Percentiles rank a stretch among this genome's conserved stretches.
Conservation (phyloP, 176 grass and related monocot species). For the Aegilops sharonensis region DNA sequence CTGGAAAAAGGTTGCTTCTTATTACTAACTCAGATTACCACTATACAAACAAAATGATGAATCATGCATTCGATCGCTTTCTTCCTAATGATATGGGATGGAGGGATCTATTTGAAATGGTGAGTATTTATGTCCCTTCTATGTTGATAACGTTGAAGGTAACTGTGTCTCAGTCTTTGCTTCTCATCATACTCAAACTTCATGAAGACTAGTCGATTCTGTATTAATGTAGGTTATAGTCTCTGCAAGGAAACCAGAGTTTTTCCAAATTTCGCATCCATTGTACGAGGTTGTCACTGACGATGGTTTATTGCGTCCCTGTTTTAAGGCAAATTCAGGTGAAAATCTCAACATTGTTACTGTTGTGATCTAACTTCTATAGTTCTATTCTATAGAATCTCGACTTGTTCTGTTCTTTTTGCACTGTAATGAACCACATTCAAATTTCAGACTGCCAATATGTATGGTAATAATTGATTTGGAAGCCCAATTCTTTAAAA, state of each 20-base stretch:
- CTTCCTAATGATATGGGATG: constrained; percentile 96
- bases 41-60: constrained; percentile 99
- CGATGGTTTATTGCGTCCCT: constrained; percentile 89
- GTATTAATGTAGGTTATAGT: constrained; percentile 77
- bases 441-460: constrained; percentile 1
- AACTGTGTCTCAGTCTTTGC: not conserved
- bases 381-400: not conserved
- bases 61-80: constrained; percentile 92
- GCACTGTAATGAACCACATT: constrained; percentile 7
- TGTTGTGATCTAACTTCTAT: not conserved
- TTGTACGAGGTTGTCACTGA: constrained; percentile 88
- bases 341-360: not conserved
- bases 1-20: constrained; percentile 87
- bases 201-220: constrained; percentile 17
- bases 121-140: constrained; percentile 32
- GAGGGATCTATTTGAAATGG: constrained; percentile 99
- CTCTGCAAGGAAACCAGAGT: constrained; percentile 90
- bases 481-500: not conserved
- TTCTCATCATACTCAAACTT: constrained; percentile 21
- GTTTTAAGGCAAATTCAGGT: constrained; percentile 95
- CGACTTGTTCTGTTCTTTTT: constrained; percentile 21
- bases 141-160: not conserved
- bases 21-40: constrained; percentile 98
- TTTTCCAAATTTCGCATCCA: constrained; percentile 86
- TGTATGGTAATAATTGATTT: not conserved